Conservation (phyloP, 352 stramenopile species). For the Phytopythium aichiense region DNA sequence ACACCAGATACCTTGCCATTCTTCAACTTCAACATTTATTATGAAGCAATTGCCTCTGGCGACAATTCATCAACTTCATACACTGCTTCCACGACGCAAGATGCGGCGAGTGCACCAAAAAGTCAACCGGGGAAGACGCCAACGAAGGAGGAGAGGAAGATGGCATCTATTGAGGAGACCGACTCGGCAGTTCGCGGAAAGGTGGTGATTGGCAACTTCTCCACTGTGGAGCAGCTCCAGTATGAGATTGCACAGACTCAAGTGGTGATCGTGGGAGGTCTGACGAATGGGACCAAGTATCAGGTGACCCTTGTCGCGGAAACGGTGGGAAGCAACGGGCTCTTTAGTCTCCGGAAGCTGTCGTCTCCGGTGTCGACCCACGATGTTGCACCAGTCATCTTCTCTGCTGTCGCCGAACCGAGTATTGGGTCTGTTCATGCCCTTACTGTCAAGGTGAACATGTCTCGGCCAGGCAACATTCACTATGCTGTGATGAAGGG, state of each 20-base stretch:
- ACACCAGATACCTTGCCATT: constrained; percentile 26
- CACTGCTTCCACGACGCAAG: constrained; percentile 3
- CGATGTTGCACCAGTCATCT: constrained; percentile 38
- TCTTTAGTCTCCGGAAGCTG: constrained; percentile 28
- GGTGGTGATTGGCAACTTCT: constrained; percentile 35
- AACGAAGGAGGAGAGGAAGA: not conserved
- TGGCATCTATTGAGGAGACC: not conserved
- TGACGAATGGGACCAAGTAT: constrained; percentile 44
- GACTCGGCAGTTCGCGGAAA: constrained; percentile 14
- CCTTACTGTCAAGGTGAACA: constrained; percentile 34
- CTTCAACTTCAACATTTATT: constrained; percentile 51
- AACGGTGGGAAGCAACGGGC: constrained; percentile 43
- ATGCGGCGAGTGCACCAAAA: constrained; percentile 1
- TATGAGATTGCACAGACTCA: constrained; percentile 20
- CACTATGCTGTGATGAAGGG: constrained; percentile 40
- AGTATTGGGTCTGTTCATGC: constrained; percentile 48
- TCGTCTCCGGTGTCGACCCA: constrained; percentile 39
- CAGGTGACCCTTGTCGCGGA: constrained; percentile 44
- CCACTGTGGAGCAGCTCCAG: constrained; percentile 29
- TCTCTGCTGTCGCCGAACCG: constrained; percentile 20
- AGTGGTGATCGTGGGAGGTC: constrained; percentile 25
- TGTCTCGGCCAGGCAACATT: constrained; percentile 40
- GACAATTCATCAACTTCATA: constrained; percentile 12
- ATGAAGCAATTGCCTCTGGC: constrained; percentile 26
- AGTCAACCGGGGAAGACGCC: constrained; percentile 6